Conservation (phyloP, 2,329 filamentous ascomycete genomes). For the Coniella lustricola region DNA sequence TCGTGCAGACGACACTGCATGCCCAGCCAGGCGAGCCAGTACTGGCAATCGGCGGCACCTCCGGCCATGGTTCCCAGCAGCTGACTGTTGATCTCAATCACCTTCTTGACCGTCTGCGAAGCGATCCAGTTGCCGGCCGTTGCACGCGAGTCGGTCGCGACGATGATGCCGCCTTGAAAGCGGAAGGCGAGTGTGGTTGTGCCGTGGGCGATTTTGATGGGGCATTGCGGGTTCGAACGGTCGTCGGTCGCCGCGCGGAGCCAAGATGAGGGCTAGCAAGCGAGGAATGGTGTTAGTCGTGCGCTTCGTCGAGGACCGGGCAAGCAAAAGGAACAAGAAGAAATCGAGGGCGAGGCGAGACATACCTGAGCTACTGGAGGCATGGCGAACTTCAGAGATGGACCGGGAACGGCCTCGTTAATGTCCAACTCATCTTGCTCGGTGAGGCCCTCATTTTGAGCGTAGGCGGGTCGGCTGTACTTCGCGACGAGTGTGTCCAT, state of each 20-base stretch:
- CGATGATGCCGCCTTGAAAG: constrained; percentile 97
- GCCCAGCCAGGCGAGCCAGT: constrained; percentile 97
- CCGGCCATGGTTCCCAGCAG: constrained; percentile 97
- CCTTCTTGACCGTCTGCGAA: constrained; percentile 99
- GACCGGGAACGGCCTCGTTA: constrained; percentile 61
- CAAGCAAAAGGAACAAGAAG: neutral
- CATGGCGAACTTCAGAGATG: constrained; percentile 91
- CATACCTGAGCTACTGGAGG: constrained; percentile 85
- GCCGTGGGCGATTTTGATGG: constrained; percentile 98
- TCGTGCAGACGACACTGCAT: constrained; percentile 99
- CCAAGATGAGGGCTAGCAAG: constrained; percentile 73
- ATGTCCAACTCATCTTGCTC: constrained; percentile 70
- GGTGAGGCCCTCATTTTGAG: constrained; percentile 63
- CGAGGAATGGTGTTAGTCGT: neutral
- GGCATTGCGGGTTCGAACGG: constrained; percentile 90
- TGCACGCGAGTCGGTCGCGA: constrained; percentile 94
- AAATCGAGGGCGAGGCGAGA: constrained; percentile 15
- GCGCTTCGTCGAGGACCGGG: constrained; percentile 1
- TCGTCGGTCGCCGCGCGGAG: constrained; percentile 96
- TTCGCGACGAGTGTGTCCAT: constrained; percentile 94
- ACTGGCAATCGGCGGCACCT: constrained; percentile 98
- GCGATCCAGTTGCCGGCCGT: constrained; percentile 99
- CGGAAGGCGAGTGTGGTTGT: constrained; percentile 97
- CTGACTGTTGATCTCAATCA: constrained; percentile 95
- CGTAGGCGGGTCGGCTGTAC: constrained; percentile 74